Evolutionary conservation across 2,329 filamentous ascomycete genomes (phyloP).

Genomic region (Diplodia corticola): DNA sequence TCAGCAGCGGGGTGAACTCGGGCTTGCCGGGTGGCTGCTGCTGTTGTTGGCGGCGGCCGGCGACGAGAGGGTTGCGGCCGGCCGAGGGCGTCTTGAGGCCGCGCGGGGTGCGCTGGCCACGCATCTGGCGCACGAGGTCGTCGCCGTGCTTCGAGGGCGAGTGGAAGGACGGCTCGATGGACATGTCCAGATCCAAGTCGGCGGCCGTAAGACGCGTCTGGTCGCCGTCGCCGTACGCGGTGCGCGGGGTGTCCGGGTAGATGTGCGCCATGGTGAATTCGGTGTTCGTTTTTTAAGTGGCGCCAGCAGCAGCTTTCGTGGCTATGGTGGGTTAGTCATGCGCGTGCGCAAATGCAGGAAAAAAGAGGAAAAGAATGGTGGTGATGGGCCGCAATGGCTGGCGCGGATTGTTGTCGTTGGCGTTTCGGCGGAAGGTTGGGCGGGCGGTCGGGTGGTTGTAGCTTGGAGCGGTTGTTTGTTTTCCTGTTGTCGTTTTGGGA

Average conservation of each 20-base stretch:
- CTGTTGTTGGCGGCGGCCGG: conserved; percentile 50
- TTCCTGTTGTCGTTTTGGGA: conserved; percentile 20
- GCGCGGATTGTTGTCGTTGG: background rate
- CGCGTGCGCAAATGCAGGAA: background rate
- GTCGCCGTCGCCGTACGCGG: conserved; percentile 68
- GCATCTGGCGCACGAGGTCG: conserved; percentile 74
- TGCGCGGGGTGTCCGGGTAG: conserved; percentile 80
- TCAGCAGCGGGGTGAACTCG: conserved; percentile 94
- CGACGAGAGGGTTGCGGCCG: conserved; percentile 63
- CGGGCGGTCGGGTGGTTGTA: background rate
- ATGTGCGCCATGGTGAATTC: conserved; percentile 44
- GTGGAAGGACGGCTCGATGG: conserved; percentile 82
- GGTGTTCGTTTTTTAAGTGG: background rate
- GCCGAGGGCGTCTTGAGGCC: conserved; percentile 73
- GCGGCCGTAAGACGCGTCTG: conserved; percentile 71
- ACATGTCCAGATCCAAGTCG: conserved; percentile 83
- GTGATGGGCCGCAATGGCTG: background rate
- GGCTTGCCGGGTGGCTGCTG: conserved; percentile 50
- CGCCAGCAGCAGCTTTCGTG: background rate
- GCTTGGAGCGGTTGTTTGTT: conserved; percentile 18
- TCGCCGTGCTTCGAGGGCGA: conserved; percentile 71
- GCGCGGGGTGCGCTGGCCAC: conserved; percentile 42
- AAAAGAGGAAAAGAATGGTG: conserved; percentile 9
- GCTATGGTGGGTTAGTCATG: conserved; percentile 16
- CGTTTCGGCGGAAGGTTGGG: background rate